These are phyloP conservation scores for Penicillium aurantiogriseum DNA, from an alignment of 2,329 filamentous ascomycete genomes.

Conservation along the genomic window DNA sequence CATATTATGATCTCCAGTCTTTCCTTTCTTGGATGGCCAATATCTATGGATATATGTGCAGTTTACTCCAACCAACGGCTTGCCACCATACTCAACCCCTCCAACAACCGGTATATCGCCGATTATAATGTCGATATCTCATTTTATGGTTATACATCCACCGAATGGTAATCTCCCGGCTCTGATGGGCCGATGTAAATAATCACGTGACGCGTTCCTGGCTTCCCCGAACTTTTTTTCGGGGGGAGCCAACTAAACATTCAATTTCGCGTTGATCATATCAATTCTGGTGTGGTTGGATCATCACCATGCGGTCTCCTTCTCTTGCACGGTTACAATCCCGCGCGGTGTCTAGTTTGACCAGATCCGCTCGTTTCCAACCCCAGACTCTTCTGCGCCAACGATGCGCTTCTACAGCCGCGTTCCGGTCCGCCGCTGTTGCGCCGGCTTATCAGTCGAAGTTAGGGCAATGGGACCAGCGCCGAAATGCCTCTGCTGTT, in stretches of 20 bases:
- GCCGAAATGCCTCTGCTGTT: constrained; percentile 43
- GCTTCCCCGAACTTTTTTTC: constrained; percentile 40
- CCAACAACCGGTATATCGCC: not conserved
- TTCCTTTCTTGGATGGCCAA: not conserved
- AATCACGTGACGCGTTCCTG: constrained; percentile 38
- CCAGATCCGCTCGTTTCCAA: constrained; percentile 36
- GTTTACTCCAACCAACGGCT: not conserved
- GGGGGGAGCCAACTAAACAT: constrained; percentile 27
- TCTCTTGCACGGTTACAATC: constrained; percentile 41
- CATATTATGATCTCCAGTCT: constrained; percentile 10
- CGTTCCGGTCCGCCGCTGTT: constrained; percentile 34
- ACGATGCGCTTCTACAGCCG: constrained; percentile 42
- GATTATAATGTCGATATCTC: not conserved
- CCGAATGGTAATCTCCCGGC: constrained; percentile 15
- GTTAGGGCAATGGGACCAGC: constrained; percentile 44
- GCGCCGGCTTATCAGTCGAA: constrained; percentile 37
- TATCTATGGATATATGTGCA: not conserved
- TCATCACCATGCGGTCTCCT: constrained; percentile 42
- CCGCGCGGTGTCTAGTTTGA: constrained; percentile 39
- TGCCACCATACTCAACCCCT: not conserved
- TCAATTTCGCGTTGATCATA: constrained; percentile 25
- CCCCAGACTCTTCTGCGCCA: constrained; percentile 37
- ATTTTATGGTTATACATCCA: not conserved
- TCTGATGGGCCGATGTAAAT: constrained; percentile 21
- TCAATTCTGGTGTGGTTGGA: constrained; percentile 30